Conservation (phyloP, 495 filamentous ascomycete species). For the Hypoxylon lienhwacheense region DNA sequence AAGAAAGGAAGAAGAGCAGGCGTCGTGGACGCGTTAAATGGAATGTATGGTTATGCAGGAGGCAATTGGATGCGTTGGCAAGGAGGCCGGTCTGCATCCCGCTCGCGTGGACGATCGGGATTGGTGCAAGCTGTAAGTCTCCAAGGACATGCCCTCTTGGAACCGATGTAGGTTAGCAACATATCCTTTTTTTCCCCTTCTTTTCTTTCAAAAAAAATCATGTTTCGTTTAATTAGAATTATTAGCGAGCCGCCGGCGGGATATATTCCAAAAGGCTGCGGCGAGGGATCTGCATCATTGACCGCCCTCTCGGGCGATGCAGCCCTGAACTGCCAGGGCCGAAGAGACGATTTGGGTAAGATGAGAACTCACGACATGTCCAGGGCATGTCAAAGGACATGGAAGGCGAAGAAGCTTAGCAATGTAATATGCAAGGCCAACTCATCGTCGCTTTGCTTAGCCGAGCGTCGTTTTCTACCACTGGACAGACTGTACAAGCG, state of each 20-base stretch:
- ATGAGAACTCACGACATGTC: constrained; percentile 5
- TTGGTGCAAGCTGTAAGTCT: constrained; percentile 34
- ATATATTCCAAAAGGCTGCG: constrained; percentile 35
- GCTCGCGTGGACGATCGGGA: constrained; percentile 38
- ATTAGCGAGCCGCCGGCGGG: constrained; percentile 36
- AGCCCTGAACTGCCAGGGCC: constrained; percentile 32
- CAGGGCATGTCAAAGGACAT: background rate
- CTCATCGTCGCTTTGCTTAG: constrained; percentile 29
- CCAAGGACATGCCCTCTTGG: constrained; percentile 21
- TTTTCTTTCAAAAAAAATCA: constrained; percentile 3
- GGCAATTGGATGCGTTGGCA: constrained; percentile 38
- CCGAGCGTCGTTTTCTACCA: constrained; percentile 15
- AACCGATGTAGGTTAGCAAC: constrained; percentile 21
- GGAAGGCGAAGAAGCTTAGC: constrained; percentile 33
- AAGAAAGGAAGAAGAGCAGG: constrained; percentile 25
- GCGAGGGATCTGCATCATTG: constrained; percentile 27
- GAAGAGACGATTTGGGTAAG: constrained; percentile 30
- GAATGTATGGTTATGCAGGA: constrained; percentile 32
- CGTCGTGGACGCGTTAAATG: constrained; percentile 35
- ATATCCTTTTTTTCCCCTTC: background rate
- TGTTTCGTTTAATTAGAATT: too few relatives aligned
- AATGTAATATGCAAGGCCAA: constrained; percentile 35
- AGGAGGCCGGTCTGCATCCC: constrained; percentile 13
- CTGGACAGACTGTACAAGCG: background rate
- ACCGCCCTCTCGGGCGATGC: constrained; percentile 34